A percentile compares a stretch with the other conserved stretches of the same genome.
phyloP scores from a whole-genome alignment of 2,329 filamentous ascomycete genomes.

The Tolypocladium sp. region DNA sequence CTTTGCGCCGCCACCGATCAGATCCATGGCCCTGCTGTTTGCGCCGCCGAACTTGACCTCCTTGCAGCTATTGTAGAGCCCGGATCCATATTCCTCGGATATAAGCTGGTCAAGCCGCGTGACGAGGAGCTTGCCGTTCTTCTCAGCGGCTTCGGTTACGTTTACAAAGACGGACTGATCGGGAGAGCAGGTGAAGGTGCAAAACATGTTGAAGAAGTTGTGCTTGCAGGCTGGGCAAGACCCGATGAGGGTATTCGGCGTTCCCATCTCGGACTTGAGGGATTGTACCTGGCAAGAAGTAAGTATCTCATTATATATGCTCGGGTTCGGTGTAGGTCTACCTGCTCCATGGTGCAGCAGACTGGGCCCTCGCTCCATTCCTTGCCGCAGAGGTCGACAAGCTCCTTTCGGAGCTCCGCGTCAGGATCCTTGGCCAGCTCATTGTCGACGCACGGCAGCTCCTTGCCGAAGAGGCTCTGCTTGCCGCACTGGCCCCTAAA shows the following conservation, averaged over 20 bases:
- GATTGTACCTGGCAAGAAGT: constrained; percentile 52
- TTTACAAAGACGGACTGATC: constrained; percentile 95
- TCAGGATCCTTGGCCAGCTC: constrained; percentile 68
- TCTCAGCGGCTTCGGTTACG: constrained; percentile 64
- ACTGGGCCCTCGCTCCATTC: constrained; percentile 80
- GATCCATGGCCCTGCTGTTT: constrained; percentile 86
- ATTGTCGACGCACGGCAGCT: constrained; percentile 91
- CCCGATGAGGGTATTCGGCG: constrained; percentile 80
- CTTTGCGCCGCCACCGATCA: constrained; percentile 91
- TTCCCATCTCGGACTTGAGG: constrained; percentile 75
- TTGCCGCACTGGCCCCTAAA: constrained; percentile 89
- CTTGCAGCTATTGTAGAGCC: constrained; percentile 96
- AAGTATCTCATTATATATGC: background rate
- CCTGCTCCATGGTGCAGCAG: constrained; percentile 78
- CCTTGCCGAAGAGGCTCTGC: constrained; percentile 78
- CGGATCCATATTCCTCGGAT: constrained; percentile 71
- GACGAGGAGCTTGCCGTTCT: constrained; percentile 54
- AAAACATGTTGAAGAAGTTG: constrained; percentile 98
- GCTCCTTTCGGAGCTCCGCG: constrained; percentile 60
- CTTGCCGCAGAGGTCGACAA: constrained; percentile 77
- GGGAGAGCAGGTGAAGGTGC: constrained; percentile 95
- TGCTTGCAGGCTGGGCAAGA: constrained; percentile 95
- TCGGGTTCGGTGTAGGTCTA: constrained; percentile 14
- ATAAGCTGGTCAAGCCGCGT: constrained; percentile 87
- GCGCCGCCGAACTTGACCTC: constrained; percentile 97